A percentile compares a stretch with the other conserved stretches of the same genome.
Conservation (phyloP, 495 filamentous ascomycete genomes). For the Parmelia sp. region DNA sequence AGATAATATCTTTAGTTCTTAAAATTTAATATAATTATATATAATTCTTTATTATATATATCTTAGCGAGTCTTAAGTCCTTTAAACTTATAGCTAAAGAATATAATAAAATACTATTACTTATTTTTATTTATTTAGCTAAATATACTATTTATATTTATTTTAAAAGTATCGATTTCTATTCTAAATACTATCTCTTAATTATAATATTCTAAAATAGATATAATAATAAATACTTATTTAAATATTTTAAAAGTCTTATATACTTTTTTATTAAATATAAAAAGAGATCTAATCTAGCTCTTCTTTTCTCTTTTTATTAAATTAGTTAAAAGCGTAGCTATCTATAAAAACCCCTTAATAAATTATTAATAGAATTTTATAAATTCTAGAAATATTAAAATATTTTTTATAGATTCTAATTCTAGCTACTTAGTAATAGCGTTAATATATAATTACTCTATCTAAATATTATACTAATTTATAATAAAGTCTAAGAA, state of each 20-base stretch:
- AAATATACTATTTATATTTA: neutral
- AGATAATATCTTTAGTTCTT: neutral
- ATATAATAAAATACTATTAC: neutral
- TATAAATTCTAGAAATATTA: neutral
- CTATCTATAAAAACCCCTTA: too few species aligned
- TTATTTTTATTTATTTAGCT: too few species aligned
- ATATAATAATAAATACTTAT: neutral
- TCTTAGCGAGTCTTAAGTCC: neutral
- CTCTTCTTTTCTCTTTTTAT: too few species aligned
- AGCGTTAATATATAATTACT: neutral
- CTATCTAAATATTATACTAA: neutral
- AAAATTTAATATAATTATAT: neutral
- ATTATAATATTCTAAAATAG: neutral
- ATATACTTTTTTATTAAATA: too few species aligned
- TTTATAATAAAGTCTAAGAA: too few species aligned
- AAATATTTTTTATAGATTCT: neutral
- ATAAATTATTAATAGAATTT: neutral
- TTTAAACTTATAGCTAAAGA: neutral
- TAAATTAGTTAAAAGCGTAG: too few species aligned
- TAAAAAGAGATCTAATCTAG: too few species aligned
- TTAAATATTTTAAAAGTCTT: too few species aligned
- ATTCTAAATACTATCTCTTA: neutral
- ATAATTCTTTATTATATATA: neutral
- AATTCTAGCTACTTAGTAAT: neutral
- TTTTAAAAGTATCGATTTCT: neutral